Percentiles rank a stretch among this genome's conserved stretches.
Evolutionary conservation across 2,329 filamentous ascomycete species (phyloP).

Genomic region (Hortaea werneckii): DNA sequence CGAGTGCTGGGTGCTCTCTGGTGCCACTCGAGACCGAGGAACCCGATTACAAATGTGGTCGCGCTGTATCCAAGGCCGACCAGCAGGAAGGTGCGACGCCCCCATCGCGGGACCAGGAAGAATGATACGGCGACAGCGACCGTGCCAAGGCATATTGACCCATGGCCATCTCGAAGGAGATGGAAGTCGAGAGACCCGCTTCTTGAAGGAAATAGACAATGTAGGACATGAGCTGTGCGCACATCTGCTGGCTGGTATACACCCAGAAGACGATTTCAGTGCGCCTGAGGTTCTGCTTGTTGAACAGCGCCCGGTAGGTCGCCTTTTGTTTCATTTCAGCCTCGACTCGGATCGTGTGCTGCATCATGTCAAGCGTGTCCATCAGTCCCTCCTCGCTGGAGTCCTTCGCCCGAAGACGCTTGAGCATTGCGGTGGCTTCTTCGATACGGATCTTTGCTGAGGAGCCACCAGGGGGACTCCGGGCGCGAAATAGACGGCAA

Average conservation of each 20-base stretch:
- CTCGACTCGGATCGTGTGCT: constrained; percentile 42
- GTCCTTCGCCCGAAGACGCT: constrained; percentile 13
- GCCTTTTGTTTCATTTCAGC: constrained; percentile 38
- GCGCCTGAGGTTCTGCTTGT: constrained; percentile 38
- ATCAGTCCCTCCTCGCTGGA: constrained; percentile 16
- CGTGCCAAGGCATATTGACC: constrained; percentile 19
- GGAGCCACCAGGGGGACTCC: constrained; percentile 21
- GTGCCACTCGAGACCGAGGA: no score
- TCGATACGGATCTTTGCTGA: constrained; percentile 13
- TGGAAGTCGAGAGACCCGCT: constrained; percentile 25
- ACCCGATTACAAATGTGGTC: no score
- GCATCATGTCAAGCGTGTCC: constrained; percentile 29
- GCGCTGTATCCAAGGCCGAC: no score
- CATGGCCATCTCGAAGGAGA: constrained; percentile 30
- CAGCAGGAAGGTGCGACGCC: constrained; percentile 32
- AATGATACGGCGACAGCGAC: constrained; percentile 20
- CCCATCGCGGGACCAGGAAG: constrained; percentile 27
- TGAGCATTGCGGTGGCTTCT: constrained; percentile 13
- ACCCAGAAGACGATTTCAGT: constrained; percentile 32
- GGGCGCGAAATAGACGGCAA: constrained; percentile 18
- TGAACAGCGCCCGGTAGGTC: constrained; percentile 44
- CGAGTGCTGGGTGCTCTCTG: no score
- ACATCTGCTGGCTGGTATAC: constrained; percentile 6
- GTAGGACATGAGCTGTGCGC: no score
- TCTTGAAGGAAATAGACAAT: constrained; percentile 27